Evolutionary conservation across 306 rosid genomes (phyloP).

Genomic region (Casuarina cunninghamiana): DNA sequence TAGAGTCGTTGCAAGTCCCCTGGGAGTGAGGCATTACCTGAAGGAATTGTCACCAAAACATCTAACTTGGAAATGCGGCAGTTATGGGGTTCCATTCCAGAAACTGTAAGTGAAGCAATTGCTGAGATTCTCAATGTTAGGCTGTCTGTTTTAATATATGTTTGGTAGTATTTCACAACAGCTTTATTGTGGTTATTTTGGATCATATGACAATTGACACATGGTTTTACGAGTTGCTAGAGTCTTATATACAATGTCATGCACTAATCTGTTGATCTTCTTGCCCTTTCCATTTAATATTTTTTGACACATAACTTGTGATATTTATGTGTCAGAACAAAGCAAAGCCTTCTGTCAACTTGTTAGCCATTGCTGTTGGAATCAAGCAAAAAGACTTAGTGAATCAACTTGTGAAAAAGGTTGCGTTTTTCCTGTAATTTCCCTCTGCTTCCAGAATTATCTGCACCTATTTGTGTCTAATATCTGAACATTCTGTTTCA

Average conservation of each 20-base stretch:
- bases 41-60: slow-evolving; percentile 42
- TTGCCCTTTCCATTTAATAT: background rate
- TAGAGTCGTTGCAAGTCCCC: slow-evolving; percentile 43
- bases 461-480: slow-evolving; percentile 21
- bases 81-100: slow-evolving; percentile 43
- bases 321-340: slow-evolving; percentile 38
- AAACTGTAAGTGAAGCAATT: slow-evolving; percentile 27
- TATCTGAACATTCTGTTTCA: slow-evolving; percentile 21
- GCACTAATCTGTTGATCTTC: background rate
- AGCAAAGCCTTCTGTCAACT: slow-evolving; percentile 49
- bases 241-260: background rate
- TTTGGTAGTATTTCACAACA: background rate
- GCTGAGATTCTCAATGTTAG: background rate
- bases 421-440: slow-evolving; percentile 28
- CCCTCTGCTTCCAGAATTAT: slow-evolving; percentile 14
- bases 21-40: slow-evolving; percentile 42
- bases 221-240: background rate
- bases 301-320: background rate
- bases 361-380: slow-evolving; percentile 88
- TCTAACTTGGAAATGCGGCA: slow-evolving; percentile 45
- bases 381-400: slow-evolving; percentile 76
- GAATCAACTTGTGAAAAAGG: slow-evolving; percentile 70
- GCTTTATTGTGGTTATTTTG: background rate
- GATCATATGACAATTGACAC: background rate
- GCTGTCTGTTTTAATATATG: background rate